Base-by-base conservation (phyloP, 495 filamentous ascomycete genomes). In the Hypoxylon trugodes region DNA sequence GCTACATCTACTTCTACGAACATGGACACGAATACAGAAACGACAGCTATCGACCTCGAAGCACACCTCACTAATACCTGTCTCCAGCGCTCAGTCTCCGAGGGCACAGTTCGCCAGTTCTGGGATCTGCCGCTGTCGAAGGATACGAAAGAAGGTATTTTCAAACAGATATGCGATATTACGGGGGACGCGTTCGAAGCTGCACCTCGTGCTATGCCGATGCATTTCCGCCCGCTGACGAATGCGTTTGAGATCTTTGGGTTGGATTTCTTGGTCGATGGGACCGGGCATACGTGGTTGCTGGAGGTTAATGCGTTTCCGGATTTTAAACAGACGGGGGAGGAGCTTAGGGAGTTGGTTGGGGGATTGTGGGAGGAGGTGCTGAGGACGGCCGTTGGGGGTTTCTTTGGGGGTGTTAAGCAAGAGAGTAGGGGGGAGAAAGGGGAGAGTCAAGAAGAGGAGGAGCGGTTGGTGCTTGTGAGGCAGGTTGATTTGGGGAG, bases 261-360 rank as follows among this genome's bases (percentile, higher is more conserved):
- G 1, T 66, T 98, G 19, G 95, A 98, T 70, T 98, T 96, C 71
- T 65, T 98, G 60, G 87, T 96, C 9, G 91, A 93, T 72, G 82
- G 73, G 4, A 41, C 60, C 3, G 86, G 86, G 0, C 81, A 55
- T 2, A 84, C 86, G 16, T 96, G 84, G 82, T 74, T 98, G 68
- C 73, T 98, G 47, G 95, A 98, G 79, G 83, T 96, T n/a, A 98
- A 98, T 76, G 90, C 94, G 0, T 98, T 93, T 74, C 95, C 95
- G 40, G 95, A 98, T 75, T 97, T 97, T 68, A 85, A 74, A 69
- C 94, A 97, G 84, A 96, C 92, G 9, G 94, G 95, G 2, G 86
- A 84, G 8, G 84, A 87, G 43, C 73, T 91, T 55, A 87, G 79
- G 66, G 82, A 77, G 4, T 74, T 97, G 50, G 87, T 98, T 9